Percentiles rank a stretch among this genome's conserved stretches.
These are phyloP conservation scores for Laguncularia racemosa DNA, from an alignment of 345 rosid genomes.

Conservation along the genomic window DNA sequence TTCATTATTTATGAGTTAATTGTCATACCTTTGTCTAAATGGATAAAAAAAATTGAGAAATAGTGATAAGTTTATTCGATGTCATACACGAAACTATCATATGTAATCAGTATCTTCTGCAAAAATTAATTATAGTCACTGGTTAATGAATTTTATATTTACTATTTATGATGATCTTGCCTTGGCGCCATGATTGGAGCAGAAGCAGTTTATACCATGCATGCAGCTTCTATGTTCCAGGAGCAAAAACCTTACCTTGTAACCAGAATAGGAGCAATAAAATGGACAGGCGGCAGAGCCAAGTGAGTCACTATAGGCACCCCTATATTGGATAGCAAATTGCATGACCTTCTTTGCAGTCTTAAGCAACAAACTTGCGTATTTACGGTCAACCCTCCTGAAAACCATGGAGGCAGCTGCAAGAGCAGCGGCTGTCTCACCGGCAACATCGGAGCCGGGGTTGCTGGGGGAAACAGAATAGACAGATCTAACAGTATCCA, in stretches of 20 bases:
- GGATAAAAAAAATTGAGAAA: no score
- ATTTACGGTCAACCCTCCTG: conserved; percentile 42
- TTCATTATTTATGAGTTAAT: no score
- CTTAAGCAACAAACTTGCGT: conserved; percentile 38
- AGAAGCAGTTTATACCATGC: no score
- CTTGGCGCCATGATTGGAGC: no score
- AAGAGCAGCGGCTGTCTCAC: conserved; percentile 76
- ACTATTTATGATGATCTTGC: no score
- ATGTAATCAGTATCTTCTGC: no score
- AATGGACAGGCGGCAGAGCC: conserved; percentile 76
- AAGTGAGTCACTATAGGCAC: conserved; percentile 79
- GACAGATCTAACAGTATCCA: conserved; percentile 70
- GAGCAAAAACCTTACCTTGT: conserved; percentile 35
- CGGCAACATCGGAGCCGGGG: conserved; percentile 94
- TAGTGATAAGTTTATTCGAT: no score
- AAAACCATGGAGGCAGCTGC: conserved; percentile 95
- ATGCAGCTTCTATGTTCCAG: not conserved
- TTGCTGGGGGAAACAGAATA: conserved; percentile 65
- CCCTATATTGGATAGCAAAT: conserved; percentile 69
- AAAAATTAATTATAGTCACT: no score
- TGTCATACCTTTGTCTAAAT: no score
- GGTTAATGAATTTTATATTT: no score
- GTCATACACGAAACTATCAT: no score
- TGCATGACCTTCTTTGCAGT: conserved; percentile 65
- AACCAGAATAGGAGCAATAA: conserved; percentile 91